Evolutionary conservation across 2,329 filamentous ascomycete genomes (phyloP), one percentile per base, ranked within the genome.

Genomic region (Chaetomiaceae sp.): DNA sequence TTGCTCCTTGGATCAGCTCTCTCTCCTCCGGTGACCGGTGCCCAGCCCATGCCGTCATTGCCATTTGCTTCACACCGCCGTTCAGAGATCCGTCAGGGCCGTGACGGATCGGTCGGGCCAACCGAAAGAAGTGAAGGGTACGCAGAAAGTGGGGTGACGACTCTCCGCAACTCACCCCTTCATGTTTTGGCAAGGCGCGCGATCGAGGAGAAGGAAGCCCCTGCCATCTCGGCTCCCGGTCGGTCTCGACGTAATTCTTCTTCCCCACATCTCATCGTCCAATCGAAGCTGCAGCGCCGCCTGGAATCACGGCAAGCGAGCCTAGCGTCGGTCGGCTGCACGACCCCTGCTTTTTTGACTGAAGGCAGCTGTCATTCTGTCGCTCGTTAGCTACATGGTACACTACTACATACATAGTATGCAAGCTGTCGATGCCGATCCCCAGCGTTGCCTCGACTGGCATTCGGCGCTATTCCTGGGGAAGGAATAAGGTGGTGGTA

Each of bases 271-370:
- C 40, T 36, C 10, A 18, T 34, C 30, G 41, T 3, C 62, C 62
- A 64, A 62, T 58, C 51, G 58, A 52, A 57, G 21, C 14, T 44
- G 58, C 57, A 59, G 50, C n/a, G 30, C 38, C 49, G 32, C 53
- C 54, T 61, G 61, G 62, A 60, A 63, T 49, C 42, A 59, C 62
- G 62, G 62, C 62, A 61, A 62, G 54, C 55, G 56, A 62, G 59
- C 60, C 61, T 51, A 54, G 51, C 43, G 47, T 46, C 23, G 45
- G 20, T 37, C 45, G 48, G 53, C 48, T 48, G 25, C 37, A 20
- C 43, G 38, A 6, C 44, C 49, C 53, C 53, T 51, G 42, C 41
- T 18, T 48, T 29, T n/a, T n/a, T n/a, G n/a, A n/a, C n/a, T n/a
- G n/a, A n/a, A n/a, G n/a, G n/a, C n/a, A n/a, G n/a, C n/a, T n/a